phyloP scores from a whole-genome alignment of 2,329 filamentous ascomycete genomes.

The Penicillium sp. region DNA sequence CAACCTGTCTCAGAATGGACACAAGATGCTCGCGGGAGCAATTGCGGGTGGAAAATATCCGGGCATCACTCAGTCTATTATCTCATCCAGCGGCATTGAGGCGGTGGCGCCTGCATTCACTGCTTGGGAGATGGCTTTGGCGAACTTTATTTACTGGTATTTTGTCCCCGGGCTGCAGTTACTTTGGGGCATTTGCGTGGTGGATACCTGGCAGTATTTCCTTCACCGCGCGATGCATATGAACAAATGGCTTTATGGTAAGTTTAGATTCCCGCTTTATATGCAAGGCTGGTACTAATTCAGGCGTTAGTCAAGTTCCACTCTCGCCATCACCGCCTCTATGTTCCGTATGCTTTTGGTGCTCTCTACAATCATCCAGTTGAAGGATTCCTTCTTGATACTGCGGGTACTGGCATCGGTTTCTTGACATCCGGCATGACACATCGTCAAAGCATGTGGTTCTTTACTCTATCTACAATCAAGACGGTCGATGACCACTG shows the following conservation, averaged over 20 bases:
- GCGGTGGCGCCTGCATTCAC: constrained; percentile 73
- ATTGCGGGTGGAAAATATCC: constrained; percentile 84
- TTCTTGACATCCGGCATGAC: constrained; percentile 84
- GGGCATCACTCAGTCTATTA: constrained; percentile 64
- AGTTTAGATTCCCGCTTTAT: constrained; percentile 42
- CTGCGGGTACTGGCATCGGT: constrained; percentile 79
- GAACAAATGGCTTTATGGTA: constrained; percentile 96
- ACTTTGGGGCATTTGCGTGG: constrained; percentile 70
- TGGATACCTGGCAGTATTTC: constrained; percentile 99
- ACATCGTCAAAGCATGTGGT: constrained; percentile 83
- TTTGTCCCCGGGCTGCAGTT: constrained; percentile 80
- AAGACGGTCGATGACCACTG: constrained; percentile 99
- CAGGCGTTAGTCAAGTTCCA: constrained; percentile 76
- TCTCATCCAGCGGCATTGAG: constrained; percentile 55
- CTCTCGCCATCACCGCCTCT: constrained; percentile 92
- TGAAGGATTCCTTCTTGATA: constrained; percentile 93
- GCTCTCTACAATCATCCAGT: constrained; percentile 96
- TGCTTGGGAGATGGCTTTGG: constrained; percentile 76
- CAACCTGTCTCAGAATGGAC: constrained; percentile 67
- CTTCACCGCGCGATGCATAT: constrained; percentile 95
- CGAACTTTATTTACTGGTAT: constrained; percentile 79
- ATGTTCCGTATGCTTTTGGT: constrained; percentile 96
- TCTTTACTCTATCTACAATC: constrained; percentile 86
- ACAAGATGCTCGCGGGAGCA: constrained; percentile 75
- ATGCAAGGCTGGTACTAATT: constrained; percentile 7